Conservation (phyloP, 176 grass and related monocot species). For the Eleusine indica region DNA sequence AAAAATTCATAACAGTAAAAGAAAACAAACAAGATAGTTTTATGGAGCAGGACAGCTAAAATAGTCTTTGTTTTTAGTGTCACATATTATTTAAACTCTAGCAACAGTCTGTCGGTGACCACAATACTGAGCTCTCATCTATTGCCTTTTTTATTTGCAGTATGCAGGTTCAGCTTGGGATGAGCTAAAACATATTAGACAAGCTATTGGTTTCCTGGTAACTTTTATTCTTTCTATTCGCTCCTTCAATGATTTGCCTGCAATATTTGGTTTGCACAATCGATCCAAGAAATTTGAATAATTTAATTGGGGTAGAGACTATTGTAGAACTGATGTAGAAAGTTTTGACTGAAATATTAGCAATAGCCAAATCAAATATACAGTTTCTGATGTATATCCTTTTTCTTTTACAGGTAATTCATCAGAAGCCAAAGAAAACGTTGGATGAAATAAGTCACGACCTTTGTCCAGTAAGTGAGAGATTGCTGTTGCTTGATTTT, state of each 20-base stretch:
- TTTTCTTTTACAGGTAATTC: slow-evolving; percentile 77
- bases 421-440: slow-evolving; percentile 99
- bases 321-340: slow-evolving; percentile 3
- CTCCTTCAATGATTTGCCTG: slow-evolving; percentile 19
- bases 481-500: slow-evolving; percentile 13
- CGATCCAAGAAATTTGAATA: background rate
- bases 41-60: background rate
- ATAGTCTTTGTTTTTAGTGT: background rate
- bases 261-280: slow-evolving; percentile 1
- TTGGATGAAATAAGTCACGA: slow-evolving; percentile 99
- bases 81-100: background rate
- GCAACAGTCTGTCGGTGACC: background rate
- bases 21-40: slow-evolving; percentile 33
- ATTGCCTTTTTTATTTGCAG: slow-evolving; percentile 54
- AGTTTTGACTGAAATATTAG: slow-evolving; percentile 19
- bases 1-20: background rate
- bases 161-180: slow-evolving; percentile 97
- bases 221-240: slow-evolving; percentile 37
- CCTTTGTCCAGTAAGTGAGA: slow-evolving; percentile 86
- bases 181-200: slow-evolving; percentile 99
- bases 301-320: background rate
- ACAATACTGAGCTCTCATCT: slow-evolving; percentile 36
- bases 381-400: slow-evolving; percentile 36
- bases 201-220: slow-evolving; percentile 99
- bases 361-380: slow-evolving; percentile 31